phyloP scores from a whole-genome alignment of 495 filamentous ascomycete genomes.

The Cercophora scortea region DNA sequence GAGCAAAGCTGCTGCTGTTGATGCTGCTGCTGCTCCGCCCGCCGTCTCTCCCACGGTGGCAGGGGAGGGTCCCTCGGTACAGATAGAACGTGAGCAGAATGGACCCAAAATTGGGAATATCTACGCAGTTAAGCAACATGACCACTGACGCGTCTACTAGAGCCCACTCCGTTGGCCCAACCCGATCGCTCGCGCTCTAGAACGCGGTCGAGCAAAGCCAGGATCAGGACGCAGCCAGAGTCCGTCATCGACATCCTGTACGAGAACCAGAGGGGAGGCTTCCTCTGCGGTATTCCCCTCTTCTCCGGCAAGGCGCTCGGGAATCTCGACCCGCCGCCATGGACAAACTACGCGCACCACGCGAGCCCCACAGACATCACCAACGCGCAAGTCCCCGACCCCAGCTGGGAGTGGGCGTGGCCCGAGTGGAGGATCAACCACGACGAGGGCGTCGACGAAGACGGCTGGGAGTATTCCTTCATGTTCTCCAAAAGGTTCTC shows the following conservation, averaged over 20 bases:
- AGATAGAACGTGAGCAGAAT: no score
- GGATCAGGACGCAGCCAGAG: constrained; percentile 30
- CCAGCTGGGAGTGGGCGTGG: constrained; percentile 96
- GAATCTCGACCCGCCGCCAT: constrained; percentile 76
- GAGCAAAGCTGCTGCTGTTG: no score
- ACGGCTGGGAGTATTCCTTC: constrained; percentile 94
- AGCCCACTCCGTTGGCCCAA: not conserved
- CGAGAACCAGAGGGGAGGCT: constrained; percentile 82
- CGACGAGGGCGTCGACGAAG: constrained; percentile 72
- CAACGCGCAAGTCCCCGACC: constrained; percentile 89
- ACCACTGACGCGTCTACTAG: not conserved
- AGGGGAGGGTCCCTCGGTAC: no score
- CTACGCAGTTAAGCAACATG: no score
- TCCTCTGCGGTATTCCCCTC: constrained; percentile 79
- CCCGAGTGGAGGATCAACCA: constrained; percentile 90
- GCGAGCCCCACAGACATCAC: constrained; percentile 77
- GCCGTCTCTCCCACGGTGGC: no score
- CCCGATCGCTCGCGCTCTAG: not conserved
- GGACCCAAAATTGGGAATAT: no score
- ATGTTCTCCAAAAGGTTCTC: constrained; percentile 66
- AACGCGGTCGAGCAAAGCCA: not conserved
- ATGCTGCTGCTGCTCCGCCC: no score
- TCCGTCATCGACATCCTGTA: constrained; percentile 79
- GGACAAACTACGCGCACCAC: constrained; percentile 69
- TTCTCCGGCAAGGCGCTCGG: constrained; percentile 83